Conservation (phyloP, 805 yeast genomes). For the Cyberlindnera meyerae region DNA sequence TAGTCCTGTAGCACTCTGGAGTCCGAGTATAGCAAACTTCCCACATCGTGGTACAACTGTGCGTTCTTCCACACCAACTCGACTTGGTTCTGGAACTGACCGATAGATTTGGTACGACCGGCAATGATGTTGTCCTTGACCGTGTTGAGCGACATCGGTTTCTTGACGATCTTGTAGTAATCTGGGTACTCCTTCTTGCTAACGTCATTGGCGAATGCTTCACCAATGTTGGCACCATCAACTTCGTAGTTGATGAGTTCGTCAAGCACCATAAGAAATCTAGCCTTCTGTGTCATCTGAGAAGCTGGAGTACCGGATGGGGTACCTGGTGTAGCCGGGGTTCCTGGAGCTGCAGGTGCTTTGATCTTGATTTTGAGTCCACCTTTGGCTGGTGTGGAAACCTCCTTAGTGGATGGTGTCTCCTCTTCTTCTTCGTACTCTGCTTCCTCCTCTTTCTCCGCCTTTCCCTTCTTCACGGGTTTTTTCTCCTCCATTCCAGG, state of each 20-base stretch:
- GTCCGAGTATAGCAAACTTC: slow-evolving; percentile 66
- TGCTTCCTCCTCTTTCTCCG: slow-evolving; percentile 1
- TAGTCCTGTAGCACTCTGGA: slow-evolving; percentile 54
- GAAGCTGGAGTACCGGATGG: slow-evolving; percentile 1
- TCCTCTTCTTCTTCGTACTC: not conserved
- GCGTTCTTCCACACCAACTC: slow-evolving; percentile 74
- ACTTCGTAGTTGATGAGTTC: slow-evolving; percentile 22
- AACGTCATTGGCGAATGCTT: slow-evolving; percentile 73
- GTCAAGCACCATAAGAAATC: slow-evolving; percentile 15
- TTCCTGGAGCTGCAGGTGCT: not conserved
- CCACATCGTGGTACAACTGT: slow-evolving; percentile 67
- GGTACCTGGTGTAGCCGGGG: slow-evolving; percentile 2
- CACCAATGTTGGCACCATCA: slow-evolving; percentile 41
- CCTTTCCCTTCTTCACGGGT: not conserved
- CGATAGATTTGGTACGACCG: slow-evolving; percentile 50
- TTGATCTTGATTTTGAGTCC: slow-evolving; percentile 15
- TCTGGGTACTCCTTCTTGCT: slow-evolving; percentile 71
- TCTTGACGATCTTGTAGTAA: slow-evolving; percentile 64
- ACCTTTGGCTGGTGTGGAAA: slow-evolving; percentile 9
- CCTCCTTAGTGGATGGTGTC: slow-evolving; percentile 3
- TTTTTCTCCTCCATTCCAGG: not conserved
- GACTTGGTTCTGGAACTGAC: slow-evolving; percentile 54
- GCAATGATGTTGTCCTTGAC: slow-evolving; percentile 48
- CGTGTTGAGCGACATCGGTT: slow-evolving; percentile 68
- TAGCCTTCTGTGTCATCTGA: slow-evolving; percentile 15